Evolutionary conservation across 192 early-diverging fungal species (phyloP), one percentile per base, ranked within the genome.

Genomic region (Coemansia reversa): DNA sequence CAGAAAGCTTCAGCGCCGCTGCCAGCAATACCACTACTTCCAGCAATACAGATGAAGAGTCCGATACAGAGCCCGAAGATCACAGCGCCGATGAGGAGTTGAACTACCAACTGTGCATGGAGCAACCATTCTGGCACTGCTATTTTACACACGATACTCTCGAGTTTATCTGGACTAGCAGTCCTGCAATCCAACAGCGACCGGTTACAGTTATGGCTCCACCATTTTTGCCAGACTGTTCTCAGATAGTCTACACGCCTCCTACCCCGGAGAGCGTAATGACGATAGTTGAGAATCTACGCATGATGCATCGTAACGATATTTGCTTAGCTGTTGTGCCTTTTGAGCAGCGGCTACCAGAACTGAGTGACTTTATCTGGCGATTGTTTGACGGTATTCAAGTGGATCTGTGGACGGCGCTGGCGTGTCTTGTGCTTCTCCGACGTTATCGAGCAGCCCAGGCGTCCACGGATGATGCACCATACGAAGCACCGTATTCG

Each of bases 361-460:
- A 69, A 1, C 53, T 69, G 33, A 35, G 32, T 51, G 70, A 69
- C 35, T 78, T 78, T 69, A 78, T 78, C 25, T 78, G 75, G 75
- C 49, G 58, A 5, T 42, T 72, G 47, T 54, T 78, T 30, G 75
- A 78, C 45, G 59, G 50, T 32, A 78, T 66, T 1, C 50, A 22
- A 23, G 50, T 35, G 4, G 75, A 78, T 16, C 50, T 78, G 64
- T 65, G 69, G 63, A 72, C 70, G 0, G 75, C 66, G n/a, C 51
- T 78, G 7, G 45, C 75, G 14, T 78, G 75, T 19, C 27, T 69
- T 5, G 49, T 78, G 9, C 55, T 78, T 1, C 55, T 78, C 5
- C 51, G 53, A n/a, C 75, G 75, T 28, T 59, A 62, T 35, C 56
- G 56, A 22, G 27, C 25, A 11, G 23, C 33, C 7, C 47, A 58